Evolutionary conservation across 139 green algal genomes (phyloP).

Genomic region (Eudorina sp.): DNA sequence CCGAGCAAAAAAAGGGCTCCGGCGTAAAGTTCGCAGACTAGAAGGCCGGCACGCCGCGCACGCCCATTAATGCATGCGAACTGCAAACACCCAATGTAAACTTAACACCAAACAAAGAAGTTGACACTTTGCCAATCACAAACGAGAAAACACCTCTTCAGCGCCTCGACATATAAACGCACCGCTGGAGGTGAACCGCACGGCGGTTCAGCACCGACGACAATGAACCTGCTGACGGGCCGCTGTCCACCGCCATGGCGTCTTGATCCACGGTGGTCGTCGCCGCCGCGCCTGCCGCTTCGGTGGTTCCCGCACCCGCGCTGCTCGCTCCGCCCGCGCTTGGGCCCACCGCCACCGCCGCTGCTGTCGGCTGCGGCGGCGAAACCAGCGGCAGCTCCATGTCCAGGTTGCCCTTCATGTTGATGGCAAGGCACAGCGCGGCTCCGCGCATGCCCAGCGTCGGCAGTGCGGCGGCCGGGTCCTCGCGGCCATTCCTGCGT

Average conservation of each 20-base stretch:
- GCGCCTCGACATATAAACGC: too few relatives aligned
- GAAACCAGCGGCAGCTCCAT: slow-evolving; percentile 51
- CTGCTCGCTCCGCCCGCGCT: neutral
- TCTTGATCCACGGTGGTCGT: neutral
- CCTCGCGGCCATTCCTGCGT: slow-evolving; percentile 51
- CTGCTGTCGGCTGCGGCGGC: neutral
- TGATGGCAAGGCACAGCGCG: slow-evolving; percentile 75
- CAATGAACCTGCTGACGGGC: neutral
- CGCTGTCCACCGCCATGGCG: slow-evolving; percentile 36
- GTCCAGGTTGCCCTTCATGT: slow-evolving; percentile 77
- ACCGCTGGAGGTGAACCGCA: slow-evolving; percentile 43
- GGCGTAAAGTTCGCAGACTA: too few relatives aligned
- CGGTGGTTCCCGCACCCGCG: neutral
- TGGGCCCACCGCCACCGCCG: neutral
- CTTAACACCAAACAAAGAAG: too few relatives aligned
- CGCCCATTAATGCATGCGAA: too few relatives aligned
- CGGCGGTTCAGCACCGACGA: slow-evolving; percentile 16
- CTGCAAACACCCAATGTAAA: too few relatives aligned
- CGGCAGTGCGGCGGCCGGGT: slow-evolving; percentile 45
- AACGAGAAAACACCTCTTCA: too few relatives aligned
- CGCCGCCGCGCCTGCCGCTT: neutral
- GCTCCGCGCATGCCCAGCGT: slow-evolving; percentile 71
- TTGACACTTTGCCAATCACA: too few relatives aligned
- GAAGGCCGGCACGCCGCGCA: too few relatives aligned
- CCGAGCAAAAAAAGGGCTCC: too few relatives aligned